A percentile compares a stretch with the other conserved stretches of the same genome.
These are phyloP conservation scores for Boletus coccyginus DNA, from an alignment of 768 basidiomycete genomes.

Conservation along the genomic window DNA sequence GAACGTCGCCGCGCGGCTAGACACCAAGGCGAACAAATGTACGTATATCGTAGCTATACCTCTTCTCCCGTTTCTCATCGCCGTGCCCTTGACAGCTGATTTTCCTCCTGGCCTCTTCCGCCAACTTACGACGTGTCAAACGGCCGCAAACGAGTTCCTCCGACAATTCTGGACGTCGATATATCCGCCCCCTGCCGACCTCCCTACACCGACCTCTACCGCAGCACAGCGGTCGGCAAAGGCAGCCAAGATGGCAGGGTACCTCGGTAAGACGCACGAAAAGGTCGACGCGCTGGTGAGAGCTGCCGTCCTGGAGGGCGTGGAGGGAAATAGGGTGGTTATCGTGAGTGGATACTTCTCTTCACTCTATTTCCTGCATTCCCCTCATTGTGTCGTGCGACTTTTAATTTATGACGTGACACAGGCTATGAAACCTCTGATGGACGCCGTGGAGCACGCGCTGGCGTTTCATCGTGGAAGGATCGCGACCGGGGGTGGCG, in stretches of 20 bases:
- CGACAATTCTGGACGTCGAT: constrained; percentile 93
- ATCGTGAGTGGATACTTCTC: constrained; percentile 44
- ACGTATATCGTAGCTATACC: constrained; percentile 14
- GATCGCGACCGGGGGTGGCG: no score
- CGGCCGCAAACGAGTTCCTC: constrained; percentile 92
- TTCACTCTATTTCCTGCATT: no score
- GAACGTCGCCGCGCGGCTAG: constrained; percentile 70
- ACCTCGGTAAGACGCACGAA: constrained; percentile 74
- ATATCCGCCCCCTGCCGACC: constrained; percentile 68
- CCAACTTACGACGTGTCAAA: constrained; percentile 88
- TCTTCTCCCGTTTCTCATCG: background rate
- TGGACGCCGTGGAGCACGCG: no score
- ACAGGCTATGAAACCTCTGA: no score
- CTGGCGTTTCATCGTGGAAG: no score
- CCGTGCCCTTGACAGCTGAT: constrained; percentile 47
- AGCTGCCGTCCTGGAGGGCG: constrained; percentile 54
- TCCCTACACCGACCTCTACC: constrained; percentile 48
- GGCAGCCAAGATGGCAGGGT: constrained; percentile 84
- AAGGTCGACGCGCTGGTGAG: constrained; percentile 79
- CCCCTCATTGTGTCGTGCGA: no score
- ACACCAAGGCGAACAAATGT: constrained; percentile 68
- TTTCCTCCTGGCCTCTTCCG: constrained; percentile 76
- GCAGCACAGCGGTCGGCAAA: constrained; percentile 72
- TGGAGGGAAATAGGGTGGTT: constrained; percentile 62
- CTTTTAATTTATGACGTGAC: no score